Percentiles rank a stretch among this genome's conserved stretches.
These are phyloP conservation scores for Annona squamosa DNA, from an alignment of 164 flowering plant genomes.

Conservation along the genomic window DNA sequence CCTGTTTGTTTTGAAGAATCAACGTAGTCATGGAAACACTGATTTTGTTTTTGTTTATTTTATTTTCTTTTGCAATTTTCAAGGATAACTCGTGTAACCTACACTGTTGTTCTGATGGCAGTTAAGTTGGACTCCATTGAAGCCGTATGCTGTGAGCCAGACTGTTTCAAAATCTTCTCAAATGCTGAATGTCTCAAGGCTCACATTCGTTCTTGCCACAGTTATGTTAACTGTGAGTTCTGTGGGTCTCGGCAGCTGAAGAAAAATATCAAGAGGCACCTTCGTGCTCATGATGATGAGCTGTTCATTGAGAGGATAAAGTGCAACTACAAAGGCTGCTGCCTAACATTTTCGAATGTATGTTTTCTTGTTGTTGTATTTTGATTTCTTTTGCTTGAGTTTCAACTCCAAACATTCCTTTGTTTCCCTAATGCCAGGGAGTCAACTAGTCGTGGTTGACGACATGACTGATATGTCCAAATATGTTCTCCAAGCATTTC, in stretches of 20 bases:
- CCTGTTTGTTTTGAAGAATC: no score
- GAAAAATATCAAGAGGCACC: slow-evolving; percentile 66
- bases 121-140: slow-evolving; percentile 64
- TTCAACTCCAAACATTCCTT: no score
- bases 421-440: no score
- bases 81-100: not conserved
- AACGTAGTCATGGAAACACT: no score
- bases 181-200: slow-evolving; percentile 63
- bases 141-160: slow-evolving; percentile 69
- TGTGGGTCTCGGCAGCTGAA: slow-evolving; percentile 70
- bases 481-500: no score
- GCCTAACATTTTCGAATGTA: slow-evolving; percentile 59
- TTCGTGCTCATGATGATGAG: slow-evolving; percentile 36
- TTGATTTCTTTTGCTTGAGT: not conserved
- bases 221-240: slow-evolving; percentile 48
- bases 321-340: slow-evolving; percentile 50
- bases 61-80: not conserved
- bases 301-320: slow-evolving; percentile 30
- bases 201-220: slow-evolving; percentile 56
- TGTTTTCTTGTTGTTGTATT: slow-evolving; percentile 8
- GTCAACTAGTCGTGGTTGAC: no score
- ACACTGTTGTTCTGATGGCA: slow-evolving; percentile 20
- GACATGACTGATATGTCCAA: no score
- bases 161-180: slow-evolving; percentile 60
- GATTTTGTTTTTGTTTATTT: no score